Base-by-base conservation (phyloP, 495 filamentous ascomycete genomes). In the Bryoglossum gracile region DNA sequence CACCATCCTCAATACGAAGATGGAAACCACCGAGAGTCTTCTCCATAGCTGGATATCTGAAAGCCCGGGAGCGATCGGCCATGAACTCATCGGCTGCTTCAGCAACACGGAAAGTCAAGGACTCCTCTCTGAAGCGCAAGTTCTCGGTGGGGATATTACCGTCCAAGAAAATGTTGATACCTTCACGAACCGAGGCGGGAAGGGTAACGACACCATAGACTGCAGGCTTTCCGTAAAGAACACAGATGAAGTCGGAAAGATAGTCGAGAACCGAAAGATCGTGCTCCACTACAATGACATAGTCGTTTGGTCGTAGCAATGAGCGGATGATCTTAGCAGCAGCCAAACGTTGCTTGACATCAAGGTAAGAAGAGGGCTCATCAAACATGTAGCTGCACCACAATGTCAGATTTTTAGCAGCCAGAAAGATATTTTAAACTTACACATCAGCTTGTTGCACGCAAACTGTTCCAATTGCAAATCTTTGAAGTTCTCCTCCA, bases 141-240 rank as follows among this genome's bases (percentile, higher is more conserved):
- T 98, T 98, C 76, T 98, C 92, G 6, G 92, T 97, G 21, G 92
- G 92, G 37, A 96, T 94, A 65, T 96, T 85, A 54, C 92, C 92
- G 61, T 98, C 92, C 23, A 98, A 74, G 81, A 98, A 98, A 66
- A 97, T 96, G 69, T 98, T 98, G 80, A 98, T 98, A 60, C 92
- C 92, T 79, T 98, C 94, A 56, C 92, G 88, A 39, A 97, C 94
- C 1, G 92, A 97, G 49, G 90, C 75, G 37, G 92, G 92, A 35
- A 97, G 75, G 19, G 92, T 96, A n/a, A 98, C 94, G 9, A 98
- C 92, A 81, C 92, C 92, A 54, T 97, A 98, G 41, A 92, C 84
- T 26, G 91, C 92, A 22, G 92, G 94, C 63, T 83, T 81, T 48
- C 92, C 94, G 62, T 98, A 98, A 17, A 98, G 82, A 45, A 95